These are phyloP conservation scores for Kluyveromyces siamensis DNA, from an alignment of 805 yeast species.

Conservation along the genomic window DNA sequence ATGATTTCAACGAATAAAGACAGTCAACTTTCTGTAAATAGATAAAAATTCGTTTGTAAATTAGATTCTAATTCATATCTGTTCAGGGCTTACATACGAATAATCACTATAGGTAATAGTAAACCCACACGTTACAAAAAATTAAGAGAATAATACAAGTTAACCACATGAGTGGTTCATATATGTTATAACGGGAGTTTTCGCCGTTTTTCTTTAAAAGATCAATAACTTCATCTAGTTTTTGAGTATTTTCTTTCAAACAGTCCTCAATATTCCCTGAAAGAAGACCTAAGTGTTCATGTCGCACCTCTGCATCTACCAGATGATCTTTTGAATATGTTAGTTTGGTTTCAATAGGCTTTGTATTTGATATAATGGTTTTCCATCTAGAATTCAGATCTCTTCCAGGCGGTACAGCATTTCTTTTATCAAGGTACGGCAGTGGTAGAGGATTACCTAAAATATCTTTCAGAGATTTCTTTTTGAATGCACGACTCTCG, in stretches of 20 bases:
- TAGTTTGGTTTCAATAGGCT: neutral
- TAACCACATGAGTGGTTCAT: slow-evolving; percentile 15
- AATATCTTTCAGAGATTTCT: slow-evolving; percentile 6
- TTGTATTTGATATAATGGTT: slow-evolving; percentile 4
- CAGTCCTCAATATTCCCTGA: neutral
- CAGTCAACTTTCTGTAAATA: neutral
- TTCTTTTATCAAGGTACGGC: slow-evolving; percentile 21
- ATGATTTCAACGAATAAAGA: slow-evolving; percentile 69
- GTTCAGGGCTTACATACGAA: neutral
- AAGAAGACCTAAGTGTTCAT: neutral
- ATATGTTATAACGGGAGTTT: neutral
- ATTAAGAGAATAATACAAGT: slow-evolving; percentile 24
- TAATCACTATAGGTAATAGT: slow-evolving; percentile 16
- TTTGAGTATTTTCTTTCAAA: slow-evolving; percentile 12
- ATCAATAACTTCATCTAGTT: slow-evolving; percentile 19
- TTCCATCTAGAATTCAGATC: slow-evolving; percentile 6
- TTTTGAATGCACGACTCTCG: neutral
- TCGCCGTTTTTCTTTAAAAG: slow-evolving; percentile 8
- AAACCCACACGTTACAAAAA: slow-evolving; percentile 21
- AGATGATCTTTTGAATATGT: neutral
- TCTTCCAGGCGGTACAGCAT: neutral
- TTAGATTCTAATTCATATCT: neutral
- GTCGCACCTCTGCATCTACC: neutral
- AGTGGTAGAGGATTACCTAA: slow-evolving; percentile 34
- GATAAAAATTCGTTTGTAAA: neutral